Base-by-base conservation (phyloP, 345 rosid species). In the Bruguiera sexangula region DNA sequence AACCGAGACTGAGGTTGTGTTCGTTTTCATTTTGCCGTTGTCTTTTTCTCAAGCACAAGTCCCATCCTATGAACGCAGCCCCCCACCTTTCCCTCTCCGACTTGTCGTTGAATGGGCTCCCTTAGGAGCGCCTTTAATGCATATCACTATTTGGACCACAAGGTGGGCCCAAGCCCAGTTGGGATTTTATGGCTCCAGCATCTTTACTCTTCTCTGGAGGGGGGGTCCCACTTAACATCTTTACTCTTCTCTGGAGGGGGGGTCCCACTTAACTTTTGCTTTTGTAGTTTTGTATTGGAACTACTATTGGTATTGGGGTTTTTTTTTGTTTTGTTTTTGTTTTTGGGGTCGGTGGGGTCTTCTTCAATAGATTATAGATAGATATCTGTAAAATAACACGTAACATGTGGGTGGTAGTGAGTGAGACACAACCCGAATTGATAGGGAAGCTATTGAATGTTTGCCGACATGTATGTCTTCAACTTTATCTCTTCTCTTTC, bases 121-220 rank as follows among this genome's bases (percentile, higher is more conserved):
- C 13, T 37, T 37, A 3, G 43, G 43, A 7, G 43, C 46, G 10
- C 16, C 46, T 39, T 10, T 39, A 11, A 39, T 39, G 15, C 48
- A 39, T 39, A 3, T 13, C 29, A 21, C 5, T 27, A 24, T 24
- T 56, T 15, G 50, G 50, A 43, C 50, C 50, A 24, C 60, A 2
- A 24, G 60, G 6, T 56, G 60, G 60, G 60, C 60, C 60, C 30
- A 24, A 56, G 60, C 60, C 60, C 19, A 56, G 16, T 56, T 56
- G 30, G 18, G 24, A 8, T 56, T 56, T 24, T 4, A 22, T 10
- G 16, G 10, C 30, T 56, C 60, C 60, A 21, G 5, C 30, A 9
- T 27, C 29, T 15, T 56, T 55, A 22, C 15, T 10, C 4, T 26
- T 55, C 2, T 13, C 18, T 0, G 16, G 11, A 22, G 29, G 29